Percentiles rank a stretch among this genome's conserved stretches.
Evolutionary conservation across 2,329 filamentous ascomycete genomes (phyloP).

Genomic region (Fusarium stilboides): DNA sequence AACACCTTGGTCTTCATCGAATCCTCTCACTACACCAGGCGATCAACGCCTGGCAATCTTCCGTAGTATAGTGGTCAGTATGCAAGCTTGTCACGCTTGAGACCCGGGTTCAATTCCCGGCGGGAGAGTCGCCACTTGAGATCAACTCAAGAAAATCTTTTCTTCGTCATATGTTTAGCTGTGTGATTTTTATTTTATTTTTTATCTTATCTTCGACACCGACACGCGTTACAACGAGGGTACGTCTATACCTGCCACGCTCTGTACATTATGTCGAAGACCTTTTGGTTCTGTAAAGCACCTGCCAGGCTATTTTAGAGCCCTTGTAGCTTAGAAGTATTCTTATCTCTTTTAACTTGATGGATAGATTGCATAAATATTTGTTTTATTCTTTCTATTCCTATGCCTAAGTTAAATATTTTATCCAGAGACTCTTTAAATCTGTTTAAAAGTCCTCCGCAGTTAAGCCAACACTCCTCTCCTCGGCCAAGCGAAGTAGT

Average conservation of each 20-base stretch:
- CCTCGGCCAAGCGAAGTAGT: conserved; percentile 69
- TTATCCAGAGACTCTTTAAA: accelerated
- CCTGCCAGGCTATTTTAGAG: too few relatives aligned
- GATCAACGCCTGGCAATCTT: neutral
- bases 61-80: conserved; percentile 6
- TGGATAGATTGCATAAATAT: too few relatives aligned
- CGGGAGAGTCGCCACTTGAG: conserved; percentile 30
- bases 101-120: conserved; percentile 16
- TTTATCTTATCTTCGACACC: too few relatives aligned
- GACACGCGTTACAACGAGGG: too few relatives aligned
- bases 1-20: accelerated
- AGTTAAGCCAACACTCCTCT: conserved; percentile 65
- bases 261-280: too few relatives aligned
- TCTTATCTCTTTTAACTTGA: too few relatives aligned
- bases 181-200: too few relatives aligned
- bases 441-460: conserved; percentile 42
- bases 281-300: too few relatives aligned
- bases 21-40: conserved; percentile 18
- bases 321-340: too few relatives aligned
- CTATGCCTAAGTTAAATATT: too few relatives aligned
- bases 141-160: neutral
- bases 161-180: neutral
- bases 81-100: conserved; percentile 5
- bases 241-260: too few relatives aligned
- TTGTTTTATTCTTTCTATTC: too few relatives aligned